These are phyloP conservation scores for Sanguinoderma infundibulare DNA, from an alignment of 1,284 basidiomycete genomes.

Conservation along the genomic window DNA sequence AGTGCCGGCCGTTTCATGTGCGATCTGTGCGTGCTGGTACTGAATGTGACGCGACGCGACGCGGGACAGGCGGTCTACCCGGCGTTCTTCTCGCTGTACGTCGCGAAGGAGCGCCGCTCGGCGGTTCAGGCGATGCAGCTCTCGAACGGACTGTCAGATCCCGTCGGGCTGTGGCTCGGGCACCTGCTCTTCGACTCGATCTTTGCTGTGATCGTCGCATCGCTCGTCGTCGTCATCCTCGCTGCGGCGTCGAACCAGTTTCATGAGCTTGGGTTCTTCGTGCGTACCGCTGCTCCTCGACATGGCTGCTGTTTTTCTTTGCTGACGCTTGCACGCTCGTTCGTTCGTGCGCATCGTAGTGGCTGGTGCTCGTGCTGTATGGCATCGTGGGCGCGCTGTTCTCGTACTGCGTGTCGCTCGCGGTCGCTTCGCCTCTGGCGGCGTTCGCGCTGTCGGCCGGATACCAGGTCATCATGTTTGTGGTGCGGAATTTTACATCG, in stretches of 20 bases:
- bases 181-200: slow-evolving; percentile 79
- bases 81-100: slow-evolving; percentile 81
- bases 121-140: slow-evolving; percentile 80
- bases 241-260: slow-evolving; percentile 65
- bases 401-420: slow-evolving; percentile 67
- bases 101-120: slow-evolving; percentile 67
- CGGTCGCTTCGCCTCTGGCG: slow-evolving; percentile 69
- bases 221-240: slow-evolving; percentile 67
- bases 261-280: slow-evolving; percentile 70
- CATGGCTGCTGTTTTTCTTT: too few relatives aligned
- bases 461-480: slow-evolving; percentile 76
- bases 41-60: too few relatives aligned
- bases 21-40: too few relatives aligned
- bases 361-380: slow-evolving; percentile 74
- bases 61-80: slow-evolving; percentile 68
- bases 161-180: slow-evolving; percentile 78
- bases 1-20: too few relatives aligned
- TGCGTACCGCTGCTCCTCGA: too few relatives aligned
- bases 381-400: slow-evolving; percentile 72
- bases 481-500: slow-evolving; percentile 48
- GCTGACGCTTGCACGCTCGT: background rate
- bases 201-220: slow-evolving; percentile 58
- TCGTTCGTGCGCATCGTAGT: slow-evolving; percentile 46
- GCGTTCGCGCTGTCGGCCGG: slow-evolving; percentile 77
- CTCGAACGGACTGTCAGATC: slow-evolving; percentile 77